Base-by-base conservation (phyloP, 2,329 filamentous ascomycete genomes). In the Clonostachys rhizophaga region DNA sequence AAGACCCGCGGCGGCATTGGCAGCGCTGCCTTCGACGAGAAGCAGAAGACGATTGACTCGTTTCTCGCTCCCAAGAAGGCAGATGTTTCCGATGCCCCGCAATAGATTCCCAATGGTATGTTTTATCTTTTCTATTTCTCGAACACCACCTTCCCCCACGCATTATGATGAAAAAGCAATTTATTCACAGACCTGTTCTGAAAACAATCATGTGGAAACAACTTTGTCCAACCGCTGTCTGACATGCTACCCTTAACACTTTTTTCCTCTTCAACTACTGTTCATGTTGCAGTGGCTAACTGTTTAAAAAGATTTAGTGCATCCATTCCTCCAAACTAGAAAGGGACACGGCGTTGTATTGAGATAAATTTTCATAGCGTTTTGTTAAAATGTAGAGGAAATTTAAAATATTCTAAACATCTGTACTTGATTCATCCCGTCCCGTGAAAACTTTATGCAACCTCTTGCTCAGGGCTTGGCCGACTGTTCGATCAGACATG, bases 151-250 rank as follows among this genome's bases (percentile, higher is more conserved):
- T 34, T 16, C 37, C 40, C 46, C 51, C 53, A 60, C 58, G 57
- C 58, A 53, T n/a, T 49, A 81, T 89, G 87, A 89, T 87, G 84
- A 89, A 72, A 78, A 66, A 71, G 61, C 70, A 77, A 74, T 72
- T 20, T 70, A 72, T 79, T 86, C 86, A 89, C 85, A 89, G 86
- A 90, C 86, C 86, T 90, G 86, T 86, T 86, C 86, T 77, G 84
- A 89, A 86, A 62, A 63, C 14, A 42, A 59, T 59, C 55, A 75
- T 89, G 84, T 87, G 76, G 85, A 87, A 77, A 73, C 64, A 72
- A 70, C 70, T 81, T 84, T 81, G 82, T 84, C 82, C 86, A 89
- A 89, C 84, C 86, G 85, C 86, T 89, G 83, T 89, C 85, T 89
- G 85, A 88, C 64, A 63, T 47, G 40, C 30, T 44, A 37, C 30